Evolutionary conservation across 108 stramenopile species (phyloP).

Genomic region (Parietichytrium sp.): DNA sequence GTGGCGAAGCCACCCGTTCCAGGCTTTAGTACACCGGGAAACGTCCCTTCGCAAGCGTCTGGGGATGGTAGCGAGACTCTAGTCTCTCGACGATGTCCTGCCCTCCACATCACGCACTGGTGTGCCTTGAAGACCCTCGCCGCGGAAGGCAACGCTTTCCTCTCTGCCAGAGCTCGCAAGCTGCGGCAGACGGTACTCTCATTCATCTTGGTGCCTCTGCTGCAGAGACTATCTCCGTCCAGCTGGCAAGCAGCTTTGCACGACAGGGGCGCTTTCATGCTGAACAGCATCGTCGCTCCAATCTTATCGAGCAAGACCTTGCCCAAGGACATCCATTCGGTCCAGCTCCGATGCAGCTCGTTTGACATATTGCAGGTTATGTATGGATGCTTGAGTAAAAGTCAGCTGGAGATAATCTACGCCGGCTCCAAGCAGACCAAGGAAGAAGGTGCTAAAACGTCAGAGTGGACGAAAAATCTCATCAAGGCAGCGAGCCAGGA

Average conservation of each 20-base stretch:
- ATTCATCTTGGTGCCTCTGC: neutral
- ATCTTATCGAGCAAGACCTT: neutral
- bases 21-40: neutral
- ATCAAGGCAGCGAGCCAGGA: no score
- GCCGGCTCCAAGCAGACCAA: no score
- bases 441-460: no score
- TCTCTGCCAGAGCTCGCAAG: neutral
- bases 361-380: slow-evolving; percentile 2
- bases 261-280: neutral
- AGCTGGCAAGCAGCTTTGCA: neutral
- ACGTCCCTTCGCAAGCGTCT: no score
- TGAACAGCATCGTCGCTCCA: neutral
- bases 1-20: no score
- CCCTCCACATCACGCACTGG: no score
- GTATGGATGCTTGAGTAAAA: neutral
- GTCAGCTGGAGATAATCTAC: neutral
- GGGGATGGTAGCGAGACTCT: no score
- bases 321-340: neutral
- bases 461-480: no score
- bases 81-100: no score
- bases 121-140: no score
- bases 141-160: no score
- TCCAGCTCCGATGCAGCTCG: neutral
- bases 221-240: neutral
- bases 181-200: slow-evolving; percentile 10